Conservation (phyloP, 2,329 filamentous ascomycete genomes). For the Botrytis galanthina region DNA sequence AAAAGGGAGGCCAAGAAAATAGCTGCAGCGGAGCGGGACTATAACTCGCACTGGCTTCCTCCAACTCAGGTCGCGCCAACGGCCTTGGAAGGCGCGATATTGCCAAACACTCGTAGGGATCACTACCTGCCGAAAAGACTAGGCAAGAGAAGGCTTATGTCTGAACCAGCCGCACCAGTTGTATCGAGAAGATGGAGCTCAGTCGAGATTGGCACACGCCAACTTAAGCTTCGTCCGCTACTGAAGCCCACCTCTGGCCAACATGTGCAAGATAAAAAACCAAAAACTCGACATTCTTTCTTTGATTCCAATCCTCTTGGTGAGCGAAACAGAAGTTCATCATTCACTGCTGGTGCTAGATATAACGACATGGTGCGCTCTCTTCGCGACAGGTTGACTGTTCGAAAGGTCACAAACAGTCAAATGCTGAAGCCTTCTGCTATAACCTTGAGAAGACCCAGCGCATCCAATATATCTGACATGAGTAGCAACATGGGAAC, state of each 20-base stretch:
- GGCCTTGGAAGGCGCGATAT: slow-evolving; percentile 5
- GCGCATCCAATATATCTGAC: slow-evolving; percentile 11
- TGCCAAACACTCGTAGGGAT: neutral
- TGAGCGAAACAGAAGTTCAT: slow-evolving; percentile 23
- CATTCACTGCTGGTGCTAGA: slow-evolving; percentile 22
- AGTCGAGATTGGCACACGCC: slow-evolving; percentile 28
- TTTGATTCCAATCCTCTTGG: slow-evolving; percentile 13
- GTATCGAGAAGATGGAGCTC: slow-evolving; percentile 33
- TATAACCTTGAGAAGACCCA: slow-evolving; percentile 33
- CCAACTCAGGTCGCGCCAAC: slow-evolving; percentile 27
- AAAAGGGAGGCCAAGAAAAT: neutral
- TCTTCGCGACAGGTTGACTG: slow-evolving; percentile 29
- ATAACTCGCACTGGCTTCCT: slow-evolving; percentile 15
- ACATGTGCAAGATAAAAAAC: neutral
- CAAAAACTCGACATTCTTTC: neutral
- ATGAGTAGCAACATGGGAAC: neutral
- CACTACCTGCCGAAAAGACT: neutral
- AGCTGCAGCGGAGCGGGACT: slow-evolving; percentile 12
- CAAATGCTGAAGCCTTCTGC: slow-evolving; percentile 25
- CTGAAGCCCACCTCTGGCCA: neutral
- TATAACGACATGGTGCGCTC: slow-evolving; percentile 28
- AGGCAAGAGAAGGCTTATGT: slow-evolving; percentile 6
- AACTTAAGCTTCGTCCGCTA: slow-evolving; percentile 1
- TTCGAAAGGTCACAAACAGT: slow-evolving; percentile 21
- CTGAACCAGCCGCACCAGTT: slow-evolving; percentile 15